Evolutionary conservation across 208 protist species (phyloP).

Genomic region (Herpetomonas samuelpessoai): DNA sequence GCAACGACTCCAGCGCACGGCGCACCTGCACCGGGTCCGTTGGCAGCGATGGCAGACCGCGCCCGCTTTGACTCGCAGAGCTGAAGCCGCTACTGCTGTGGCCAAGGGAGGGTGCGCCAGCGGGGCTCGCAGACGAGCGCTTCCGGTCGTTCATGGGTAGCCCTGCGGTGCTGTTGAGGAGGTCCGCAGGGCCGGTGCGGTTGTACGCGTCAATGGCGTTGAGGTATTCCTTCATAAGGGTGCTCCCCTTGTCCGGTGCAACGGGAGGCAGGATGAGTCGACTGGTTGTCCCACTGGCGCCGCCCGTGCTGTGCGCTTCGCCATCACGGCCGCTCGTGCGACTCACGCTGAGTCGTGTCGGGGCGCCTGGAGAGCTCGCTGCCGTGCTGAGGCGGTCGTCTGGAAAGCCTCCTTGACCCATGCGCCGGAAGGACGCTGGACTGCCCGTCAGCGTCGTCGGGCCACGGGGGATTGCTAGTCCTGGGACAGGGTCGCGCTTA

Average conservation of each 20-base stretch:
- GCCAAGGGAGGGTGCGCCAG: neutral
- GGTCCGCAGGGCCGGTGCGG: neutral
- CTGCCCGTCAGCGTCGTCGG: too few relatives aligned
- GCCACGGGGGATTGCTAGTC: neutral
- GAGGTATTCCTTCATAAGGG: neutral
- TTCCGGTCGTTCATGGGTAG: neutral
- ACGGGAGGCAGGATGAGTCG: too few relatives aligned
- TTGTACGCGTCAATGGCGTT: neutral
- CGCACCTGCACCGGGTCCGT: neutral
- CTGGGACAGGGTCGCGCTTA: slow-evolving; percentile 14
- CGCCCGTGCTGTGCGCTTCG: neutral
- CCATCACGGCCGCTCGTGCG: neutral
- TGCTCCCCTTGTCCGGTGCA: too few relatives aligned
- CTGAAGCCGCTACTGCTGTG: neutral
- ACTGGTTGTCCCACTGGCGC: too few relatives aligned
- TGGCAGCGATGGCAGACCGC: slow-evolving; percentile 1
- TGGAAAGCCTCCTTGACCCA: too few relatives aligned
- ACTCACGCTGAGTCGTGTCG: neutral
- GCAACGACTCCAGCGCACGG: slow-evolving; percentile 16
- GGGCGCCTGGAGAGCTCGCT: neutral
- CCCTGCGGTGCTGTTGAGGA: neutral
- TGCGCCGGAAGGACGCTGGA: too few relatives aligned
- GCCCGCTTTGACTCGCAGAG: too few relatives aligned
- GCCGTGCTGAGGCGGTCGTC: too few relatives aligned
- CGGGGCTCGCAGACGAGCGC: neutral